Evolutionary conservation across 2,329 filamentous ascomycete species (phyloP), one percentile per base, ranked within the genome.

Genomic region (Stromatinia cepivora): DNA sequence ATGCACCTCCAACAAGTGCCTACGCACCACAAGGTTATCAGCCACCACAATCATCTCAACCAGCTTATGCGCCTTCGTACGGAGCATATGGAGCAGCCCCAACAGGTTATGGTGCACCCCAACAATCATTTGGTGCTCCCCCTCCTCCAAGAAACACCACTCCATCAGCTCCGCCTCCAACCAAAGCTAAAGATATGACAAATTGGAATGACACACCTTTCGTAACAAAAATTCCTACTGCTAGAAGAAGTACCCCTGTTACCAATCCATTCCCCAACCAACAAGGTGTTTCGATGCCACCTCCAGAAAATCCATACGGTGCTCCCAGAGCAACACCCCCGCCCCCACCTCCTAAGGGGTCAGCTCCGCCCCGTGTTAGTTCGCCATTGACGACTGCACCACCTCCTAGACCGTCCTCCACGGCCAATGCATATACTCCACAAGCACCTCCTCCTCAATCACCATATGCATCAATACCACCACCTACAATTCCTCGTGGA

Each of bases 121-220:
- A 83, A 68, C 75, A 75, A 57, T 73, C 77, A 48, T 80, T 81
- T 66, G 78, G 74, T n/a, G 84, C 86, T 42, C 88, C 88, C 53
- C 87, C 88, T 69, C 88, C 88, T 70, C 88, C 89, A 66, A 87
- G 90, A 72, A 88, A 87, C 71, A 84, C 87, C 36, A 89, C 88
- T 48, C 86, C 89, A n/a, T 90, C 92, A 17, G 85, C 85, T 34
- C 84, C 88, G 53, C 89, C 93, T 31, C 88, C 92, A 25, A 87
- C 92, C 13, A 88, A 88, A 76, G 83, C 87, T 69, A 90, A 89
- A 77, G 90, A 91, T 72, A 89, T 90, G 72, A 87, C 90, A 39
- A 91, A 92, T 75, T 99, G 95, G 95, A 99, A 99, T 75, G 95
- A 99, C 79, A 90, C 96, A 65, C 95, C 95, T 1, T 86, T 97